Base-by-base conservation (phyloP, 2,329 filamentous ascomycete genomes). In the Tolypocladium album region DNA sequence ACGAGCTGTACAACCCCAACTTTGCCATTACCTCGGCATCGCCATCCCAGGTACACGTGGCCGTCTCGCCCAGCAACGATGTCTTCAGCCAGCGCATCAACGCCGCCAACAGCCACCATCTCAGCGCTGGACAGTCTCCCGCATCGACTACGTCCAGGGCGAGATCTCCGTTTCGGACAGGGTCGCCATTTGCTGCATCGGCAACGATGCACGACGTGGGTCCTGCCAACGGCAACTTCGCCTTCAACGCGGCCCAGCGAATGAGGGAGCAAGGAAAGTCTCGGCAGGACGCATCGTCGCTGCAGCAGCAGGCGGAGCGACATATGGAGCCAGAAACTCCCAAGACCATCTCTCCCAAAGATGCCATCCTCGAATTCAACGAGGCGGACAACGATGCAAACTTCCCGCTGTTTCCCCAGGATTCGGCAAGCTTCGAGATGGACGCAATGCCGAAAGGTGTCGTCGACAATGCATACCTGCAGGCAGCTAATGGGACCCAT, bases 271-370 rank as follows among this genome's bases (percentile, higher is more conserved):
- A 85, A 64, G 77, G 77, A 60, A 86, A 86, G 67, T 79, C 81
- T 7, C 80, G 84, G 66, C 82, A 83, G 50, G 85, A 87, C 61
- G 81, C 80, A 0, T 75, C 75, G 58, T 69, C 75, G 24, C 4
- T 77, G 22, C 76, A 75, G 50, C 74, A 78, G 24, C 76, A 79
- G 42, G 67, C 79, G 63, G 65, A 58, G 64, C 71, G 60, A 68
- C 75, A 64, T 66, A 65, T 75, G 36, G 73, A 80, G 55, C 76
- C 78, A 1, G 72, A 79, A 7, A 81, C 80, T 0, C 81, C 88
- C n/a, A 90, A 90, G 73, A 96, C 93, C 0, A 96, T 99, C 55
- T 97, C 93, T 1, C 94, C 93, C 31, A 95, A 96, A 75, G 93
- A 97, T 68, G 90, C 92, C 1, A 76, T 96, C 61, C 76, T 97